Evolutionary conservation across 495 filamentous ascomycete species (phyloP), one percentile per base, ranked within the genome.

Genomic region (Penicillium longicatenatum): DNA sequence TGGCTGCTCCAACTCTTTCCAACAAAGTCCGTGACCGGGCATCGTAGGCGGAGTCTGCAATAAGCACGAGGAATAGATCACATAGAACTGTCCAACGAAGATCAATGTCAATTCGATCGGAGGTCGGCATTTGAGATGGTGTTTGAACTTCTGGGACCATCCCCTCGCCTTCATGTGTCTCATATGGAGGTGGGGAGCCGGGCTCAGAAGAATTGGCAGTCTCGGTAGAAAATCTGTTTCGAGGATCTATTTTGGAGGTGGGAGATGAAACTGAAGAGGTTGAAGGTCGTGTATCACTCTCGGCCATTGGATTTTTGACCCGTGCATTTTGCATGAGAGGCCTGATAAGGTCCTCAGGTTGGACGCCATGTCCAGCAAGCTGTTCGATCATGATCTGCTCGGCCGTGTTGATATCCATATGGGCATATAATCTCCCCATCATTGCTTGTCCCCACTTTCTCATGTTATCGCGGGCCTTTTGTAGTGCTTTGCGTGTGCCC

Each of bases 321-420:
- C 92, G 81, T 20, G 93, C 84, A 75, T 97, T 97, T 57, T 93
- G 87, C 91, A 97, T 96, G 45, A 99, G 79, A 1, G 89, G 81
- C 4, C 88, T 88, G 0, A 91, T 89, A 24, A 99, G 78, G 71
- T 99, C 94, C 31, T 71, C 73, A 2, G 93, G 88, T 57, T 89
- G 75, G 8, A 99, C 92, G 12, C 93, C 95, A 75, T 99, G 94
- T 49, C 91, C 89, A 12, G 89, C 85, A 57, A 99, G 78, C 71
- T 99, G 95, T 72, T 99, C 94, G 61, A 99, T 97, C 94, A 99
- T 99, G 64, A 99, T 78, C 76, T 99, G 94, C 77, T 99, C 94
- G 54, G 72, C 71, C 31, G 88, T 69, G 65, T 86, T 89, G 64
- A 99, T 92, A 53, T 99, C 94, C 94, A 99, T 98, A 74, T 99